phyloP scores from a whole-genome alignment of 176 grass and related monocot species.

The Microstegium vimineum region DNA sequence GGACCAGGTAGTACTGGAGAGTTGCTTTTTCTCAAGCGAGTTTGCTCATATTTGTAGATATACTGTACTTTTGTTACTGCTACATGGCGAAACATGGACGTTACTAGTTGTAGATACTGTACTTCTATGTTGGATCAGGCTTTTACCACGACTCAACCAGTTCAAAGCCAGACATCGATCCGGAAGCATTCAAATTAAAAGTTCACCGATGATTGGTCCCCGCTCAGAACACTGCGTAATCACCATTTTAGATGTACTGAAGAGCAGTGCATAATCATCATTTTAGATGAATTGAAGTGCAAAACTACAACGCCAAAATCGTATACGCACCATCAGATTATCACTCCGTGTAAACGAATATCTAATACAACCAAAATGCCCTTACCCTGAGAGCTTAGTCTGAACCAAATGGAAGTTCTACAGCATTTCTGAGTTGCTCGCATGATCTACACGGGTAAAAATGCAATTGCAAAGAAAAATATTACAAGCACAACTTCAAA shows the following conservation, averaged over 20 bases:
- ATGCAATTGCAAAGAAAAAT: background rate
- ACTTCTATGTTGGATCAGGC: no score
- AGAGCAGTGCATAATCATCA: no score
- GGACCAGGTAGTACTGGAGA: background rate
- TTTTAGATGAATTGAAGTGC: no score
- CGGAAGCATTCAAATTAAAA: background rate
- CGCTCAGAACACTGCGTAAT: background rate
- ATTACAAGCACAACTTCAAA: background rate
- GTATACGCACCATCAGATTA: background rate
- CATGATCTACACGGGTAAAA: background rate
- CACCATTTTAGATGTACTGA: background rate
- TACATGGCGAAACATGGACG: background rate
- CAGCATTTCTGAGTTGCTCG: background rate
- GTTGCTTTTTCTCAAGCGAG: slow-evolving; percentile 1
- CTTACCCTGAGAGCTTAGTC: background rate
- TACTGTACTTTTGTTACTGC: slow-evolving; percentile 9
- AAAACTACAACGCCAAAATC: no score
- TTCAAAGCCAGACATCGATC: background rate
- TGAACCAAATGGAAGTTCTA: background rate
- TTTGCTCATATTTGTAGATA: slow-evolving; percentile 18
- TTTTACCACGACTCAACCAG: background rate
- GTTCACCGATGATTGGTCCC: background rate
- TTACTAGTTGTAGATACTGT: background rate
- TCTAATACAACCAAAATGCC: background rate
- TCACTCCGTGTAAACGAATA: background rate